Base-by-base conservation (phyloP, 495 filamentous ascomycete genomes). In the Neurospora discreta region DNA sequence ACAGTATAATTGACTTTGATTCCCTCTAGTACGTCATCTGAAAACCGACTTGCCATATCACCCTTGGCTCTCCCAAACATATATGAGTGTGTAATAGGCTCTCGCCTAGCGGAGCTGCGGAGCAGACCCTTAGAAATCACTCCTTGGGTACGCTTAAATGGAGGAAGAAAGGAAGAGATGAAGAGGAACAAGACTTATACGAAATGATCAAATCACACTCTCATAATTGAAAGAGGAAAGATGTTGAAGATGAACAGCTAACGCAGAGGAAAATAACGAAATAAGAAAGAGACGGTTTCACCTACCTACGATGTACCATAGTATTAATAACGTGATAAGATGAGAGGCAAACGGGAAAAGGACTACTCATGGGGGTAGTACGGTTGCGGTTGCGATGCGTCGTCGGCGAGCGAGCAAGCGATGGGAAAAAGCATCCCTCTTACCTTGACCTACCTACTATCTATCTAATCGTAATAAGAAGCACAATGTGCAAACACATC, bases 21-120 rank as follows among this genome's bases (percentile, higher is more conserved):
- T 9, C 15, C 0, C 10, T 13, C 15, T 33, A 80, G 78, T 79
- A 79, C 70, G 77, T 80, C 71, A 71, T 81, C 69, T 81, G 71
- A 77, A 71, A 77, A 42, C 60, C 58, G 43, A 65, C 23, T n/a
- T 68, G 2, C 26, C 0, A 33, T 18, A 60, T 8, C 26, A 33
- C 8, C 15, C 52, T 9, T 33, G 23, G 1, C 26, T 18, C 15
- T 18, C 52, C 26, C 6, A 33, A 7, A 9, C 52, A 7, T 18
- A 15, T 58, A 13, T 58, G 4, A 58, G n/a, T 44, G 8, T 44
- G 43, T 33, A 65, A 33, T 65, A 65, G 15, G 46, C 20, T 26
- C 6, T 26, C 11, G 46, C 20, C 52, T 15, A 23, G n/a, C 20
- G 5, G 9, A 60, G 23, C 44, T 8, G 52, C 52, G 2, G 15